Evolutionary conservation across 1,284 basidiomycete species (phyloP), one percentile per base, ranked within the genome.

Genomic region (Meripilus lineatus): DNA sequence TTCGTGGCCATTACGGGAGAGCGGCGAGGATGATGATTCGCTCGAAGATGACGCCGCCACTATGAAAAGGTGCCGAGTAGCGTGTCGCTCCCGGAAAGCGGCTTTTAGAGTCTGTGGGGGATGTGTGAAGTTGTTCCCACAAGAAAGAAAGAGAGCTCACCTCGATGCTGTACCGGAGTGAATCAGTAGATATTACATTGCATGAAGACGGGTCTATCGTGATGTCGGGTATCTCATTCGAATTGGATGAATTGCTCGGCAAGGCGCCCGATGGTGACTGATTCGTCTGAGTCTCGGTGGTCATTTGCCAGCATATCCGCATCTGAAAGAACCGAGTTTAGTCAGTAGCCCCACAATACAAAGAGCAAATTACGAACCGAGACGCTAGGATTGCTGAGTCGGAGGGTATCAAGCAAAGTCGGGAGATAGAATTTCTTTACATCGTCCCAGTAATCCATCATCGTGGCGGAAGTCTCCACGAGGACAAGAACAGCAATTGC

Each of bases 381-480:
- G 17, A 34, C 24, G 22, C 30, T 23, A 44, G 32, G 23, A 35
- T 40, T 32, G 11, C 58, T 63, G 32, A 57, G 51, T 50, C 65
- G 65, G 50, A 65, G 69, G 33, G 62, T 64, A 35, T 68, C 66
- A 41, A 78, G 65, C 38, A 82, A 60, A n/a, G 62, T 64, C 13
- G 66, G 68, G 23, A 84, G 65, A 57, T 76, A 78, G 24, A 64
- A 69, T 60, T 74, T 69, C 52, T 71, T 66, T 30, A 84, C 68
- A 59, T 77, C 70, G 53, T 68, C 56, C 81, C 82, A 84, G 32
- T 70, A 65, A 15, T 54, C 35, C 21, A 64, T 55, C 67, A 82
- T 75, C 4, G 60, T 57, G 24, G 61, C 60, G 0, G 80, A 82
- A 52, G 82, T 80, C 62, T 84, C 81, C 54, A 84, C 69, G 48